Evolutionary conservation across 2,329 filamentous ascomycete species (phyloP).

Genomic region (Fusarium musae): DNA sequence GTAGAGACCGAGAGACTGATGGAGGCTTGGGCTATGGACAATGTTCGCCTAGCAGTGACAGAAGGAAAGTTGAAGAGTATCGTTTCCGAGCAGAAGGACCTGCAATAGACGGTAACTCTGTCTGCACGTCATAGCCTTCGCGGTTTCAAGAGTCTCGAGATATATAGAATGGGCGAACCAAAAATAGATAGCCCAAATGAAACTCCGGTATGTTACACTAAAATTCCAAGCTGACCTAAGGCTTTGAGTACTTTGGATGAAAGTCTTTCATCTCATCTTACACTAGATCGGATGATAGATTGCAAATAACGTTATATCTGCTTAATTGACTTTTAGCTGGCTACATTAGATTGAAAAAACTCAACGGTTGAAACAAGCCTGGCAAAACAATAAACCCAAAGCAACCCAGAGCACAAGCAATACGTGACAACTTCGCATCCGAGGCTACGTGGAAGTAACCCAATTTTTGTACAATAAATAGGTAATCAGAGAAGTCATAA

Average conservation of each 20-base stretch:
- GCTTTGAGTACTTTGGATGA: neutral
- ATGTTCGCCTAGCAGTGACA: conserved; percentile 72
- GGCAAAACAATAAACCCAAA: neutral
- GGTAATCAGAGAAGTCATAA: neutral
- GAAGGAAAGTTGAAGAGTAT: conserved; percentile 72
- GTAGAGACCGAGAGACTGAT: conserved; percentile 72
- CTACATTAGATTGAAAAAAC: neutral
- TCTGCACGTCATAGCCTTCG: neutral
- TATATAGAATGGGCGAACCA: neutral
- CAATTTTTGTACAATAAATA: neutral
- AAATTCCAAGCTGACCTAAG: neutral
- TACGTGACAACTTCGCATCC: too few relatives aligned
- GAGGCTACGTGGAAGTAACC: neutral
- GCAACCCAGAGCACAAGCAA: neutral
- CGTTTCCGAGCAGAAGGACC: conserved; percentile 74
- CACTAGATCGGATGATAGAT: neutral
- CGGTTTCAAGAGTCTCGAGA: neutral
- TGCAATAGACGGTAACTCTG: conserved; percentile 31
- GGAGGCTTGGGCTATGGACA: conserved; percentile 81
- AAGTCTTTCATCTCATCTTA: neutral
- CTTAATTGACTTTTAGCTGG: neutral
- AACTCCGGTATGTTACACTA: neutral
- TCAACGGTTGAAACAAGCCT: neutral
- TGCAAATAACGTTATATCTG: neutral
- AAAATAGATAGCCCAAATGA: neutral